Evolutionary conservation across 345 rosid genomes (phyloP).

Genomic region (Firmiana major): DNA sequence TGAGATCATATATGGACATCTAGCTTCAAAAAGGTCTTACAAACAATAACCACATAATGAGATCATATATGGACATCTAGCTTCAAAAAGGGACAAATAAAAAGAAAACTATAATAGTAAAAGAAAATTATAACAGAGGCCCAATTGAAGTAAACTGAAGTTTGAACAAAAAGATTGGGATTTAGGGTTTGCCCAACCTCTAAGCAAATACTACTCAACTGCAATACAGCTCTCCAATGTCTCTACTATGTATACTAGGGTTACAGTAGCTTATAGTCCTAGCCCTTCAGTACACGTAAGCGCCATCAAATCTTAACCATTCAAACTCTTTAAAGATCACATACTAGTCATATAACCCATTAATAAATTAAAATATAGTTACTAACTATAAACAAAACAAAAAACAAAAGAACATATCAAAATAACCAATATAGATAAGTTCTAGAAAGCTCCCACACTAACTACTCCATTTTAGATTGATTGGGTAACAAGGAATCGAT

Average conservation of each 20-base stretch:
- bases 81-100: background rate
- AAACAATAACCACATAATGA: background rate
- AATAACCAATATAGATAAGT: background rate
- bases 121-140: background rate
- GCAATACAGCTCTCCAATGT: background rate
- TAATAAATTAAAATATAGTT: background rate
- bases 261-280: background rate
- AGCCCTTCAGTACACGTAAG: background rate
- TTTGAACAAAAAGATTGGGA: background rate
- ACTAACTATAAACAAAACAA: background rate
- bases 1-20: too few relatives aligned
- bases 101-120: background rate
- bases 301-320: background rate
- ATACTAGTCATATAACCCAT: background rate
- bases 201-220: background rate
- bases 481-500: background rate
- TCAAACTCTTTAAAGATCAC: background rate
- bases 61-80: background rate
- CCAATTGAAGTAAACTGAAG: background rate
- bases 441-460: too few relatives aligned
- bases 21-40: background rate
- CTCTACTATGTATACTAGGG: background rate
- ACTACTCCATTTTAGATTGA: background rate
- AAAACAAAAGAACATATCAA: slow-evolving; percentile 1
- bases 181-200: background rate